Evolutionary conservation across 1,284 basidiomycete species (phyloP).

Genomic region (Hemileia vastatrix): DNA sequence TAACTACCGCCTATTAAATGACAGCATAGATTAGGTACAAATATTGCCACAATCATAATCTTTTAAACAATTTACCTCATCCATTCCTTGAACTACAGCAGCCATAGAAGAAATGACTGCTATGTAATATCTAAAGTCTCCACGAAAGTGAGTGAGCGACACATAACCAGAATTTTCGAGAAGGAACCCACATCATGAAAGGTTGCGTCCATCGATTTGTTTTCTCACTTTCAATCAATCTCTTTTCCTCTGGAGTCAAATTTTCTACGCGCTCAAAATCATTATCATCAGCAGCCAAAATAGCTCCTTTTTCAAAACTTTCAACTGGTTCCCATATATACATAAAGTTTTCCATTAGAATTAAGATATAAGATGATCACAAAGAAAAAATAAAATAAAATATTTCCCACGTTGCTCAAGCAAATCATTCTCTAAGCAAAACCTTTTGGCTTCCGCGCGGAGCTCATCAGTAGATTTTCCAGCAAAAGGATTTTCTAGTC

Average conservation of each 20-base stretch:
- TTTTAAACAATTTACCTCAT: conserved; percentile 28
- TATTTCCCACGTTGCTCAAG: conserved; percentile 45
- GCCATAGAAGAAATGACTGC: conserved; percentile 38
- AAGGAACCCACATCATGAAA: conserved; percentile 8
- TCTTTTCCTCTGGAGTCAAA: conserved; percentile 56
- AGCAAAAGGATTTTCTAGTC: conserved; percentile 55
- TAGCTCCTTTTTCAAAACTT: conserved; percentile 55
- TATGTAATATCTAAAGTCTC: conserved; percentile 35
- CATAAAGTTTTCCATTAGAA: too few species aligned
- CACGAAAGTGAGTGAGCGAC: too few species aligned
- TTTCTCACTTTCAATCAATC: conserved; percentile 49
- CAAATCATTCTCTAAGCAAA: conserved; percentile 53
- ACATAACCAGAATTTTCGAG: too few species aligned
- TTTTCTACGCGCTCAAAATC: conserved; percentile 53
- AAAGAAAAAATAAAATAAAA: too few species aligned
- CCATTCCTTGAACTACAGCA: conserved; percentile 42
- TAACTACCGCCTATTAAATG: conserved; percentile 27
- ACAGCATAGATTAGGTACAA: too few species aligned
- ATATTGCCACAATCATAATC: not conserved
- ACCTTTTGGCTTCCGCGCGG: conserved; percentile 52
- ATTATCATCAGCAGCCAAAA: conserved; percentile 54
- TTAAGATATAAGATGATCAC: too few species aligned
- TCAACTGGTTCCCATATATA: too few species aligned
- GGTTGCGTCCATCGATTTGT: conserved; percentile 47
- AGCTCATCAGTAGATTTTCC: conserved; percentile 54